phyloP scores from a whole-genome alignment of 129 eudicot species.

The Flaveria linearis region DNA sequence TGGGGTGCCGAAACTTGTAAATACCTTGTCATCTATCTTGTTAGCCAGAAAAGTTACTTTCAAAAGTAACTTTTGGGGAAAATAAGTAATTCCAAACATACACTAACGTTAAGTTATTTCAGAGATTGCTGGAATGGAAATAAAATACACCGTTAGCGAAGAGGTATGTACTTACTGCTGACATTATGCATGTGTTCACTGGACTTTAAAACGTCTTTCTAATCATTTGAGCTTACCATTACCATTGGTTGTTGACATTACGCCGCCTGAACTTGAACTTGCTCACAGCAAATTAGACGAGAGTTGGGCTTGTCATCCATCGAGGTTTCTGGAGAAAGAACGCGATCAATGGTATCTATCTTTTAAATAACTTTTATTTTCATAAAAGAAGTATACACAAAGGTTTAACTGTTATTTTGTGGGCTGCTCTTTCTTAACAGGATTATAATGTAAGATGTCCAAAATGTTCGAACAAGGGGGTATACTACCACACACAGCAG shows the following conservation, averaged over 20 bases:
- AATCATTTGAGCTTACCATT: constrained; percentile 7
- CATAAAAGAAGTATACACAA: not conserved
- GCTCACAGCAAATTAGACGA: constrained; percentile 47
- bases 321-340: constrained; percentile 44
- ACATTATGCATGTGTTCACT: not conserved
- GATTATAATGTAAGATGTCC: constrained; percentile 52
- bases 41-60: not conserved
- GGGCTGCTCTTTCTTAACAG: constrained; percentile 31
- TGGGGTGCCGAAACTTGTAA: not conserved
- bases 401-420: constrained; percentile 2
- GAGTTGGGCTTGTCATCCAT: constrained; percentile 49
- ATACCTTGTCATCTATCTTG: not conserved
- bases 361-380: not conserved
- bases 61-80: no score
- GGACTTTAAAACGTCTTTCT: not conserved
- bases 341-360: constrained; percentile 45
- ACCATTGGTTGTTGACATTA: not conserved
- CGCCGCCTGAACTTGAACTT: not conserved
- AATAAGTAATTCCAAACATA: no score
- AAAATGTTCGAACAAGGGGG: constrained; percentile 49
- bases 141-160: constrained; percentile 43
- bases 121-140: constrained; percentile 48
- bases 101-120: constrained; percentile 19
- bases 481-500: constrained; percentile 51
- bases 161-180: constrained; percentile 45